Evolutionary conservation across 2,329 filamentous ascomycete species (phyloP), one percentile per base, ranked within the genome.

Genomic region (Epichloe typhina): DNA sequence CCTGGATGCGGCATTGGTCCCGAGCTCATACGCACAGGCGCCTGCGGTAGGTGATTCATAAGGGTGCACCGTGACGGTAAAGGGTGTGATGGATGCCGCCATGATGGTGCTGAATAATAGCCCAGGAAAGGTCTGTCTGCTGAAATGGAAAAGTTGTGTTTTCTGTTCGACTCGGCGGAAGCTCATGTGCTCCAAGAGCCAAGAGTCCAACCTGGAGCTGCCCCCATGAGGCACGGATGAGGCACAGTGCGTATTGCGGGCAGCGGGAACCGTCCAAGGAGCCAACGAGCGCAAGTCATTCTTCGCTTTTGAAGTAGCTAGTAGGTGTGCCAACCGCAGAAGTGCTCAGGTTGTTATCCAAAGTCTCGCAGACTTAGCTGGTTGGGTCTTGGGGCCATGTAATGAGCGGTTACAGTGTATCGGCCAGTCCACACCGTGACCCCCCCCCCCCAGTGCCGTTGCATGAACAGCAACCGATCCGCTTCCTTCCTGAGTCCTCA

Each of bases 21-120:
- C 73, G 17, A 67, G 59, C 57, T 77, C 74, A 55, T 77, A 77
- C 35, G 73, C 73, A 52, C 66, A 69, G 6, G 69, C 66, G 46
- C 66, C 59, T 7, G 64, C 56, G 13, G 64, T 68, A 4, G 67
- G 62, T 5, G 72, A 73, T 21, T 64, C 59, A 55, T 72, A 75
- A 0, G 68, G 70, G 53, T 77, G 74, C 13, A 71, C 72, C 5
- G 63, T 66, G n/a, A 71, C 68, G 13, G 67, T 55, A 50, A 73
- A 76, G 4, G 70, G 63, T 15, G 56, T 57, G 15, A 58, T 51
- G 26, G 56, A 51, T 45, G 56, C 46, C 46, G 56, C 46, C 65
- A 67, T 68, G 17, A 37, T 50, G 33, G 15, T 49, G 9, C n/a
- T 36, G 31, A 4, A 38, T 19, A n/a, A 11, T 39, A 15, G 15